Evolutionary conservation across 2,329 filamentous ascomycete species (phyloP), one percentile per base, ranked within the genome.

Genomic region (Penicillium sp.): DNA sequence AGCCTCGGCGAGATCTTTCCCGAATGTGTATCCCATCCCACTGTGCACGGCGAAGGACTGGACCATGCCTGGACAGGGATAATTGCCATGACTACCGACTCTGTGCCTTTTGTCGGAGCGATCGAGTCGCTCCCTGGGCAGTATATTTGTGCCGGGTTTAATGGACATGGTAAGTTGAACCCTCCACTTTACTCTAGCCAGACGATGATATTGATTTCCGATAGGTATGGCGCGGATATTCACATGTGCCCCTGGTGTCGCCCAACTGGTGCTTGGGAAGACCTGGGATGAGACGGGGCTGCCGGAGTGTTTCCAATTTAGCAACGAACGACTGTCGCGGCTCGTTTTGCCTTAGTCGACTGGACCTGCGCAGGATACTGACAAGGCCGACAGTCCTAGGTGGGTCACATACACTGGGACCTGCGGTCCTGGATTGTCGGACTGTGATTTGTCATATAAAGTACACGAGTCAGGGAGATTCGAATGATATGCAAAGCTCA

Each of bases 141-240:
- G 45, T 78, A 67, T 58, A 66, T 78, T 8, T 77, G 74, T 55
- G 75, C 74, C n/a, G 75, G 75, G 0, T 77, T 77, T 50, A 76
- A 77, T 54, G 75, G 74, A 0, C 74, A 77, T 57, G 74, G 74
- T 61, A 33, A 27, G 55, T 37, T 37, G 7, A 34, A 2, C 13
- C 2, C 33, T 13, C 22, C 14, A 6, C n/a, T 18, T 14, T 2
- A 43, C 12, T 16, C 6, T 3, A 35, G 37, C 2, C 4, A 10
- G 8, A 16, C 13, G 5, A 1, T 9, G 2, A 36, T n/a, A 13
- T 42, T 53, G 33, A 52, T 18, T 7, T 4, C 9, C 5, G 5
- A 9, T 38, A 62, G 59, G 59, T 5, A 62, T 77, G 30, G 62
- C 61, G 27, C 79, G 77, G 71, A 77, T 77, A 40, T 77, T 75